Evolutionary conservation across 2,329 filamentous ascomycete species (phyloP).

Genomic region (Neoscytalidium dimidiatum): DNA sequence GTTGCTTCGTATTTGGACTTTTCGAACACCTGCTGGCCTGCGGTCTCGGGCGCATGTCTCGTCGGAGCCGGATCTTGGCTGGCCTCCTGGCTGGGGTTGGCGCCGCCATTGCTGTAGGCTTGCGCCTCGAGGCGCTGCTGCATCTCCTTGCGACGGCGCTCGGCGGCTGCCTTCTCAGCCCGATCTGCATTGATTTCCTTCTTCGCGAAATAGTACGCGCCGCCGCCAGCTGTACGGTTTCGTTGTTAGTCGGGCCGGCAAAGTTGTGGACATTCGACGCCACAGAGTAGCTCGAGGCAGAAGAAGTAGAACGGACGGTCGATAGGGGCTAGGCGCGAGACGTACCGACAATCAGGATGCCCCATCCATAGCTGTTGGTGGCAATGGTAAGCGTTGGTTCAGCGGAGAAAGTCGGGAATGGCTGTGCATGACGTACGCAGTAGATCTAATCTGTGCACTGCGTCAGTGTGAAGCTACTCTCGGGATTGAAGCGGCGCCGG

Average conservation of each 20-base stretch:
- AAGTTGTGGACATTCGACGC: background rate
- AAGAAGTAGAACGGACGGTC: background rate
- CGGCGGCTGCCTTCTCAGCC: constrained; percentile 64
- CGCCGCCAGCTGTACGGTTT: constrained; percentile 70
- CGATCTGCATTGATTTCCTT: constrained; percentile 90
- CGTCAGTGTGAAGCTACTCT: constrained; percentile 25
- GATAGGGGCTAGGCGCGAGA: constrained; percentile 1
- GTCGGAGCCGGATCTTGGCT: constrained; percentile 82
- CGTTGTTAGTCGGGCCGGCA: background rate
- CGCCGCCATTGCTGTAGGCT: constrained; percentile 16
- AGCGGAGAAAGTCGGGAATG: background rate
- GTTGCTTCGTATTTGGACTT: constrained; percentile 90
- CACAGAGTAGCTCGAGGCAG: background rate
- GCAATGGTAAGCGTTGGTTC: constrained; percentile 21
- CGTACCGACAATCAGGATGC: constrained; percentile 79
- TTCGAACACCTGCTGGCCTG: constrained; percentile 65
- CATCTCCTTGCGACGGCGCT: constrained; percentile 33
- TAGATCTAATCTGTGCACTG: constrained; percentile 55
- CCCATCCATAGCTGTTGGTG: constrained; percentile 79
- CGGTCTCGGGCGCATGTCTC: constrained; percentile 73
- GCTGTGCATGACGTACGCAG: constrained; percentile 51
- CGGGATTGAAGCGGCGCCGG: background rate
- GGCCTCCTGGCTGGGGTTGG: constrained; percentile 71
- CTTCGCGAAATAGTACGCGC: constrained; percentile 96
- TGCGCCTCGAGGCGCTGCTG: constrained; percentile 35